Base-by-base conservation (phyloP, 768 basidiomycete species). In the Albatrellus ellisii region DNA sequence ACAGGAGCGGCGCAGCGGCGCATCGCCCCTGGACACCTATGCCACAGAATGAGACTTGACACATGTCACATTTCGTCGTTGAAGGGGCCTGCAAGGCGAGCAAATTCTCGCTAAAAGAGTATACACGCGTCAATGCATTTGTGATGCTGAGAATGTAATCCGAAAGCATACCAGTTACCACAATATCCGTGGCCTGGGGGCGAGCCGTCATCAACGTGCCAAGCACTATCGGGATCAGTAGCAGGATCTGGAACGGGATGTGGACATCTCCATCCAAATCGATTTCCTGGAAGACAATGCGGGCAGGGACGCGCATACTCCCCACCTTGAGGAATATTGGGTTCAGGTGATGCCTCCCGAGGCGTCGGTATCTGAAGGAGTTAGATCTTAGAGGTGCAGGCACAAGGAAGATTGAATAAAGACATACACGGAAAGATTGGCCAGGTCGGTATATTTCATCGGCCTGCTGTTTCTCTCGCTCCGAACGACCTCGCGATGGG, bases 41-140 rank as follows among this genome's bases (percentile, higher is more conserved):
- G 8, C 87, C 87, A 53, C 87, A 90, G 58, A 89, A 89, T 1
- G 69, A 81, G 6, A 83, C 75, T 45, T 77, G 75, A 50, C 87
- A 90, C 47, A 89, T 70, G 55, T 88, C 86, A 54, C 87, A 90
- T 59, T 73, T 79, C 20, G 82, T 73, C n/a, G 86, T 85, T 25
- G 74, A 60, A 11, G 87, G 87, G 10, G 87, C 83, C 25, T 62
- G 65, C 3, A 79, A 59, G 21, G 83, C 82, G 20, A 87, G 72
- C 4, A 87, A 55, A 53, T 73, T 84, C 59, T 88, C 87, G 53
- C 84, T 86, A 38, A 11, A 28, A 43, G 22, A 17, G 36, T 39
- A 20, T 28, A n/a, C n/a, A n/a, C n/a, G n/a, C n/a, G 44, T 27
- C 41, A 12, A 48, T 17, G 8, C 31, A 41, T 28, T 12, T 4